Percentiles rank a stretch among this genome's conserved stretches.
These are phyloP conservation scores for Leucaena leucocephala DNA, from an alignment of 306 rosid genomes.

Conservation along the genomic window DNA sequence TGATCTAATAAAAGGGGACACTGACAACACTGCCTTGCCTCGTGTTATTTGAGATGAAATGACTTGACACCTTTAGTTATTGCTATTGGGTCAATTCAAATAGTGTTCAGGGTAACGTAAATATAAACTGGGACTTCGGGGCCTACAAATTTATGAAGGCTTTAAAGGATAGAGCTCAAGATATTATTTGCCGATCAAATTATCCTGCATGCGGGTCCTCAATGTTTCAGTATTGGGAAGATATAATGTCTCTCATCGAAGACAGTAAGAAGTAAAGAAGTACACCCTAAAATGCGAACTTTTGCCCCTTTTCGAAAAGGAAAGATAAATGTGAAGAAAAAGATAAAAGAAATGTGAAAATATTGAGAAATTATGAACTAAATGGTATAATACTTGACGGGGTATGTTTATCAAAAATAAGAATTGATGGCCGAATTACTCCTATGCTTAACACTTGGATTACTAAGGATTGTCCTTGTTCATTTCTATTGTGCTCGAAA, in stretches of 20 bases:
- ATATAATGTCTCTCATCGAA: not conserved
- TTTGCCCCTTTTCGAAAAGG: not conserved
- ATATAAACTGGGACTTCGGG: conserved; percentile 41
- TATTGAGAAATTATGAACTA: not conserved
- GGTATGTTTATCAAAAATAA: not conserved
- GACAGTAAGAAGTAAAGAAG: not conserved
- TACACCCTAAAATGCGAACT: not conserved
- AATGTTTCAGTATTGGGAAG: not conserved
- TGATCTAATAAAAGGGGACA: conserved; percentile 51
- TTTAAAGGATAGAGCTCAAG: conserved; percentile 46
- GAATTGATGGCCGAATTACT: not conserved
- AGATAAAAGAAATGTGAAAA: not conserved
- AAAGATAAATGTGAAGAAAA: not conserved
- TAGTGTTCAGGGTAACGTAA: conserved; percentile 47
- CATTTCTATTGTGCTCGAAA: not conserved
- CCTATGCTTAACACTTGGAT: not conserved
- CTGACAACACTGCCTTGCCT: conserved; percentile 58
- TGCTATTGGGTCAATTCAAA: conserved; percentile 46
- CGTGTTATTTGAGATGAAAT: conserved; percentile 52
- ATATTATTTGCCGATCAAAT: conserved; percentile 49
- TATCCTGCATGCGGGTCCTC: conserved; percentile 35
- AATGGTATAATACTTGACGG: not conserved
- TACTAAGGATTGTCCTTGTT: not conserved
- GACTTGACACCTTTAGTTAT: conserved; percentile 58
- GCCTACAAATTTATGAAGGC: conserved; percentile 57